Conservation (phyloP, 371 early-diverging fungal genomes). For the Parasitella parasitica region DNA sequence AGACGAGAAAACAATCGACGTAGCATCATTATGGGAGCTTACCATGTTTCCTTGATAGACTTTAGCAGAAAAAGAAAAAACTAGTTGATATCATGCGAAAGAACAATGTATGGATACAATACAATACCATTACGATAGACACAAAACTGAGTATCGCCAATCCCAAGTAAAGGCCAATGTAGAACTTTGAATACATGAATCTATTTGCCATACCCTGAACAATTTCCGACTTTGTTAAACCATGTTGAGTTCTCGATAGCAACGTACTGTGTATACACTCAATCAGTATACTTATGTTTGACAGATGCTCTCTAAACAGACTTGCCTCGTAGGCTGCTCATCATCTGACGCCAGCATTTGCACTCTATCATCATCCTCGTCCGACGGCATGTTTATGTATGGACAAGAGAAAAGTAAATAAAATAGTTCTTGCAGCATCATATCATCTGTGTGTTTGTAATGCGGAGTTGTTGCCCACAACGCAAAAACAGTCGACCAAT, state of each 20-base stretch:
- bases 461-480: neutral
- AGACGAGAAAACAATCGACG: neutral
- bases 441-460: neutral
- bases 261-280: neutral
- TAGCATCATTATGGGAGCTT: neutral
- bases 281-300: too few relatives aligned
- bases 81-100: neutral
- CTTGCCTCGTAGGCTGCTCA: constrained; percentile 5
- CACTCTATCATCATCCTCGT: constrained; percentile 23
- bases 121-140: constrained; percentile 62
- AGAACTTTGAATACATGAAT: constrained; percentile 75
- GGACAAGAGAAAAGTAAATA: neutral
- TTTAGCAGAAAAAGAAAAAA: neutral
- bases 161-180: constrained; percentile 67
- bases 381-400: constrained; percentile 17
- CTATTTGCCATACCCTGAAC: constrained; percentile 74
- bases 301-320: neutral
- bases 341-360: constrained; percentile 23
- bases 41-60: constrained; percentile 50
- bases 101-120: neutral
- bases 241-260: constrained; percentile 45
- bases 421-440: neutral
- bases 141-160: constrained; percentile 65
- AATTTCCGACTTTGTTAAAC: constrained; percentile 62
- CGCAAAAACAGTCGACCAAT: neutral